phyloP scores from a whole-genome alignment of 306 rosid species.

The Cyclanthera cordifolia region DNA sequence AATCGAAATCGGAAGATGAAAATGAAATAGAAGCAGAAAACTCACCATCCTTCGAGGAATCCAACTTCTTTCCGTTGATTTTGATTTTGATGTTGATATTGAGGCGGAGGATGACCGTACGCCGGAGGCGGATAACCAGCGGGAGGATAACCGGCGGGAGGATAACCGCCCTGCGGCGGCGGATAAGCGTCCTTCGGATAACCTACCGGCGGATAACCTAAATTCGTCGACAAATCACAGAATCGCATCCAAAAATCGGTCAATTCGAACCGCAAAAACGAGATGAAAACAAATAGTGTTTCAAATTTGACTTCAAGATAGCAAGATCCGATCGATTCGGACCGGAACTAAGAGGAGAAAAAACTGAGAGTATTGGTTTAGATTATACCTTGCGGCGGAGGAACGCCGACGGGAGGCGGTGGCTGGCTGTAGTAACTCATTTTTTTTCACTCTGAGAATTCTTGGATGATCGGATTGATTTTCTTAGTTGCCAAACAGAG shows the following conservation, averaged over 20 bases:
- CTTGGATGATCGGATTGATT: constrained; percentile 1
- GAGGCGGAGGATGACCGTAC: constrained; percentile 76
- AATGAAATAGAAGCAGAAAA: not conserved
- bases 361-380: not conserved
- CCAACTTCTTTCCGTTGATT: constrained; percentile 26
- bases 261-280: not conserved
- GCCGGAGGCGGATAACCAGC: constrained; percentile 69
- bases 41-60: constrained; percentile 68
- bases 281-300: not conserved
- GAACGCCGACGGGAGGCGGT: constrained; percentile 85
- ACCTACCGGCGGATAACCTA: constrained; percentile 78
- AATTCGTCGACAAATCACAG: not conserved
- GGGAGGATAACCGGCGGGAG: constrained; percentile 43
- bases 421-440: constrained; percentile 87
- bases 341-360: constrained; percentile 4
- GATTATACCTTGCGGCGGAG: constrained; percentile 69
- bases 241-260: not conserved
- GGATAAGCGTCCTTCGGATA: constrained; percentile 74
- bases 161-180: constrained; percentile 32
- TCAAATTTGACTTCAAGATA: not conserved
- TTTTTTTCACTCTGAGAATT: not conserved
- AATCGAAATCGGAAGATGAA: not conserved
- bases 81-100: constrained; percentile 15
- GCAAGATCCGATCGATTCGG: not conserved
- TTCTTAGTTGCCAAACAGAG: not conserved